Conservation (phyloP, 345 rosid species). For the Citrus sp. region DNA sequence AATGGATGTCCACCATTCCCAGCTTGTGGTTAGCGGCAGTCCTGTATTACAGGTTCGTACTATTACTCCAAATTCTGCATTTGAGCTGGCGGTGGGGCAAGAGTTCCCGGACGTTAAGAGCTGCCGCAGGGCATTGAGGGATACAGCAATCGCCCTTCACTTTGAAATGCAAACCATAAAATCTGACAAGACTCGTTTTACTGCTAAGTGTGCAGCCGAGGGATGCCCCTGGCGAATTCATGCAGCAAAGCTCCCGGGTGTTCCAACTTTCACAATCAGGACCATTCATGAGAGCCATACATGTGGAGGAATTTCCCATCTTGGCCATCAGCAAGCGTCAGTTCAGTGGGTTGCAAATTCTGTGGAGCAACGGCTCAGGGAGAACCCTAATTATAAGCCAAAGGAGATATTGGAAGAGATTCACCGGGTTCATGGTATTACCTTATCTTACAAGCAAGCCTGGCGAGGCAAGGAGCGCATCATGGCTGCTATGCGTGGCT, state of each 20-base stretch:
- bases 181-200: slow-evolving; percentile 97
- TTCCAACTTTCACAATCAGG: slow-evolving; percentile 92
- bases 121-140: slow-evolving; percentile 92
- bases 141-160: slow-evolving; percentile 93
- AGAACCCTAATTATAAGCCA: slow-evolving; percentile 93
- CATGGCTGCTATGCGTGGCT: slow-evolving; percentile 98
- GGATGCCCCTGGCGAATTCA: slow-evolving; percentile 99
- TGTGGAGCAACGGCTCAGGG: slow-evolving; percentile 85
- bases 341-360: slow-evolving; percentile 99
- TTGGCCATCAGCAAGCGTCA: slow-evolving; percentile 98
- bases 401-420: slow-evolving; percentile 98
- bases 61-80: slow-evolving; percentile 37
- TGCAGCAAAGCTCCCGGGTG: slow-evolving; percentile 97
- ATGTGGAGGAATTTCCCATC: slow-evolving; percentile 94
- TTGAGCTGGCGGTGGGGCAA: slow-evolving; percentile 82
- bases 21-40: slow-evolving; percentile 35
- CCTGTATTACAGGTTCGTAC: slow-evolving; percentile 74
- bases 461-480: slow-evolving; percentile 99
- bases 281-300: slow-evolving; percentile 81
- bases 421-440: slow-evolving; percentile 88
- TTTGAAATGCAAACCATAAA: slow-evolving; percentile 97
- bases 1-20: slow-evolving; percentile 32
- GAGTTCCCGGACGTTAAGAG: slow-evolving; percentile 98
- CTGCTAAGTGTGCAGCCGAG: slow-evolving; percentile 96
- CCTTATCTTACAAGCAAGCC: slow-evolving; percentile 96